Evolutionary conservation across 805 yeast species (phyloP), one percentile per base, ranked within the genome.

Genomic region (Saturnispora ahearnii): DNA sequence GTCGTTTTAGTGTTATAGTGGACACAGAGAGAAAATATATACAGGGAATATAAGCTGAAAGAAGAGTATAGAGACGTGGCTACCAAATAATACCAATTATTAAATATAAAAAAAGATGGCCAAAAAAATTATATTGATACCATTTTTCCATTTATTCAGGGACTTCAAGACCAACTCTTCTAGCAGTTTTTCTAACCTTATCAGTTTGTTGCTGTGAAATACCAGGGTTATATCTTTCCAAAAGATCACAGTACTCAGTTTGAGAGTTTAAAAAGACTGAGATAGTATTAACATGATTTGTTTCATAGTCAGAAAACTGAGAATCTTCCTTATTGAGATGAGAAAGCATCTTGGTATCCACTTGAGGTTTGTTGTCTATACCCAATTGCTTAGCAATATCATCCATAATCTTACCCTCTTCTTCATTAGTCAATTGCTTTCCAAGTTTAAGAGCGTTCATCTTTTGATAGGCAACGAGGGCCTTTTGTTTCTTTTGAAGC

Each of bases 211-310:
- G 76, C 79, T 84, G 78, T 26, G 78, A 78, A 53, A 84, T 71
- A 2, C 96, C 93, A 3, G 95, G 91, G 59, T 90, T 87, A 66
- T 91, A 93, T 57, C 95, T 75, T 57, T 85, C 93, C 41, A 90
- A 71, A 44, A 91, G 72, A 55, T 82, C 90, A 53, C 79, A 80
- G 67, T 88, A 91, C 11, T 73, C 78, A 55, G 93, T 73, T 65
- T 91, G 97, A 54, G 82, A 78, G 46, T 73, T 71, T 48, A 91
- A 68, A 61, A 79, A 91, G 9, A 73, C 68, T 4, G 77, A 69
- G 12, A 85, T 73, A 59, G 86, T 89, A n/a, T 62, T 57, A 44
- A 83, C 65, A 58, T 82, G 81, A 32, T 65, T 57, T 49, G 53
- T 53, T 38, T 61, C 62, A 11, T 57, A 55, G 10, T 55, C 50